phyloP scores from a whole-genome alignment of 2,329 filamentous ascomycete species.

The Fusarium siculi region DNA sequence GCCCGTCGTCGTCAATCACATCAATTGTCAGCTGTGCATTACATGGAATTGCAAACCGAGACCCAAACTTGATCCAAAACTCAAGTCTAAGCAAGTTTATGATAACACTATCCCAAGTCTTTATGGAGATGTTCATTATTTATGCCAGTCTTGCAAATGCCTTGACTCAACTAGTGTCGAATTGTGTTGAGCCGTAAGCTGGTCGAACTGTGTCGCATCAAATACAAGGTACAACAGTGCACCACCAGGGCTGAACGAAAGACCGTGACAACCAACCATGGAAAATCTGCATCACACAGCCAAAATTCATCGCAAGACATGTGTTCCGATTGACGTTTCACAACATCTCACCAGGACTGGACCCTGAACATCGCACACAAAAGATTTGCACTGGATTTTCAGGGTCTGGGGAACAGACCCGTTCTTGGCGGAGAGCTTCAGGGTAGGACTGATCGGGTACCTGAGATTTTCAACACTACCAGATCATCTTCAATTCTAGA shows the following conservation, averaged over 20 bases:
- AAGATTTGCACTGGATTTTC: conserved; percentile 8
- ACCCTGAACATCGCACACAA: not conserved
- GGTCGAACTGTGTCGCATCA: not conserved
- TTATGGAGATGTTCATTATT: no score
- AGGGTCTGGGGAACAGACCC: conserved; percentile 7
- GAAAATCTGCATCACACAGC: no score
- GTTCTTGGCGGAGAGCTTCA: not conserved
- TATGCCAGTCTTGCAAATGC: not conserved
- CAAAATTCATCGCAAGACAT: not conserved
- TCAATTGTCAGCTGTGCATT: not conserved
- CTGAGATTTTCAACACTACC: not conserved
- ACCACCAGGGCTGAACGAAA: not conserved
- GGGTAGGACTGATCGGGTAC: not conserved
- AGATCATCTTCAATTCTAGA: not conserved
- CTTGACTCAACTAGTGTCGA: rapidly evolving
- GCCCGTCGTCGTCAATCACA: not conserved
- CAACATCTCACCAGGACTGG: not conserved
- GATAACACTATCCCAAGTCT: no score
- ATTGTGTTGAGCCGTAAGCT: no score
- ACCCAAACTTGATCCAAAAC: not conserved
- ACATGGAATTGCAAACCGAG: not conserved
- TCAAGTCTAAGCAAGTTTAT: no score
- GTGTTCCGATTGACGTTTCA: no score
- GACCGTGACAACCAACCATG: rapidly evolving
- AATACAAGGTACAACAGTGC: not conserved